Base-by-base conservation (phyloP, 2,329 filamentous ascomycete genomes). In the Sclerotinia borealis region DNA sequence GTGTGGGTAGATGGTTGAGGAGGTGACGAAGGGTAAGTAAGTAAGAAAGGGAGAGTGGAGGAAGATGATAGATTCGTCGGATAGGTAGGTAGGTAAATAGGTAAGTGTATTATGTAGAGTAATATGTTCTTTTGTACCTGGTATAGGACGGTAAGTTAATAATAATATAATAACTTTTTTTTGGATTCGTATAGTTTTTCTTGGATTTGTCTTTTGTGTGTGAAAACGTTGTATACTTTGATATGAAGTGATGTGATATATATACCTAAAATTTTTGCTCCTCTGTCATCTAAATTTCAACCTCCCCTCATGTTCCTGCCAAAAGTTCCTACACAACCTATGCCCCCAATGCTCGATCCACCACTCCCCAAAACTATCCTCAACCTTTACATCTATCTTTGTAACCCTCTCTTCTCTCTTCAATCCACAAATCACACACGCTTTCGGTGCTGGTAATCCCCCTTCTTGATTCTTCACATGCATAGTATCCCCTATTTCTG, bases 281-380 rank as follows among this genome's bases (percentile, higher is more conserved):
- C 29, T 3, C 19, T 17, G 8, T 54, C 2, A 61, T 52, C 36
- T 52, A 13, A 61, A 41, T 27, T 85, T 84, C 68, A 96, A 78
- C 64, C 81, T 80, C 60, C 80, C 80, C 75, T 90, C 90, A 75
- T 96, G 88, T 70, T 88, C 81, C 64, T 88, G 78, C 93, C 93
- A 98, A 72, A 96, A 96, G 66, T 89, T 88, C 74, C 85, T 85
- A 76, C 93, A 98, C 25, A 85, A 84, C 66, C 85, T 79, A 76
- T 93, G 90, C 0, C 89, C 91, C 89, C 92, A 93, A 75, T 93
- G 88, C 51, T 97, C 92, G 48, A 89, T 81, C 93, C 93, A 98
- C 91, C 92, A 98, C 78, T 98, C 93, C 15, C 92, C 92, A 79
- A 97, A 97, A 74, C 90, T 92, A 75, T 98, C 93, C 71, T 93